phyloP scores from a whole-genome alignment of 768 basidiomycete genomes.

The Panus rudis region DNA sequence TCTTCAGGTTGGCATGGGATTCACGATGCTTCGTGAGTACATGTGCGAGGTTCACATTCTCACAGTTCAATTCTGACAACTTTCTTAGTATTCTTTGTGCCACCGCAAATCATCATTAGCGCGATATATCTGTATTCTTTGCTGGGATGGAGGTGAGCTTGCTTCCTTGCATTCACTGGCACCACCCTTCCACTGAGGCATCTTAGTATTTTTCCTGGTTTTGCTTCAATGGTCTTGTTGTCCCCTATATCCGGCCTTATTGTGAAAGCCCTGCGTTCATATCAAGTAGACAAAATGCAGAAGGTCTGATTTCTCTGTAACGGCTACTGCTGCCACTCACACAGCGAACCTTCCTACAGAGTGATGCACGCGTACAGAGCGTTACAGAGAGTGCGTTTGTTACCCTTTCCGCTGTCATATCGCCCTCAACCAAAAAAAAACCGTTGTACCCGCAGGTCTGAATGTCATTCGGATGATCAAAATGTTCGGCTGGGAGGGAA shows the following conservation, averaged over 20 bases:
- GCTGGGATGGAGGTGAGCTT: slow-evolving; percentile 13
- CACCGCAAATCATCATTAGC: neutral
- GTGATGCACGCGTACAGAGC: slow-evolving; percentile 39
- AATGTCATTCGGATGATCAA: slow-evolving; percentile 41
- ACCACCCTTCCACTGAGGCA: neutral
- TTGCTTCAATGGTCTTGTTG: slow-evolving; percentile 32
- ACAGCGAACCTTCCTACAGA: slow-evolving; percentile 20
- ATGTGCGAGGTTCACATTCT: too few relatives aligned
- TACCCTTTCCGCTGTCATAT: neutral
- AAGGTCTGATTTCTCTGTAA: slow-evolving; percentile 15
- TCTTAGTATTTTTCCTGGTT: slow-evolving; percentile 25
- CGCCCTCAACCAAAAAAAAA: neutral
- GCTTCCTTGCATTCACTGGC: neutral
- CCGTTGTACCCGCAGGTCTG: slow-evolving; percentile 17
- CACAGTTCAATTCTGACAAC: neutral
- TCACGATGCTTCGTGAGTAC: too few relatives aligned
- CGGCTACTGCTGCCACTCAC: neutral
- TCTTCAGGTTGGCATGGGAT: too few relatives aligned
- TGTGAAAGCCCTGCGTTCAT: slow-evolving; percentile 28
- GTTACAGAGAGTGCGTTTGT: slow-evolving; percentile 33
- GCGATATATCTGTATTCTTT: slow-evolving; percentile 28
- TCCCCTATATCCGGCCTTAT: slow-evolving; percentile 38
- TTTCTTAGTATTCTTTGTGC: neutral
- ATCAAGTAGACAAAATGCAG: slow-evolving; percentile 36
- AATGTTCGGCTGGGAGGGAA: slow-evolving; percentile 37